Percentiles rank a stretch among this genome's conserved stretches.
These are phyloP conservation scores for Taiwanofungus camphoratus DNA, from an alignment of 1,284 basidiomycete genomes.

Conservation along the genomic window DNA sequence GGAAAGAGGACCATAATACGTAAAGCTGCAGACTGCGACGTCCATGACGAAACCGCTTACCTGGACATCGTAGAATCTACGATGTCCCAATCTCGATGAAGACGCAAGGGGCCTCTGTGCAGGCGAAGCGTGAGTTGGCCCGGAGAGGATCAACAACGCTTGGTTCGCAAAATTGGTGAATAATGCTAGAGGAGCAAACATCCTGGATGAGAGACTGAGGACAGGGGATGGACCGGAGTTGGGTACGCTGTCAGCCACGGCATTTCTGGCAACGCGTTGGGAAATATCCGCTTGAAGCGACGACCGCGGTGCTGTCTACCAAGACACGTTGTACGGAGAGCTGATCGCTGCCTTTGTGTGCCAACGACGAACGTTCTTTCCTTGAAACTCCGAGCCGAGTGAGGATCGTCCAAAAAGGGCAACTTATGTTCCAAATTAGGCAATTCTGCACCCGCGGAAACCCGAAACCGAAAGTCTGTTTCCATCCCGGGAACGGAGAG, in stretches of 20 bases:
- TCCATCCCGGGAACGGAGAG: background rate
- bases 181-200: slow-evolving; percentile 17
- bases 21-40: slow-evolving; percentile 14
- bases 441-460: background rate
- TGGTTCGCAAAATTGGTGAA: slow-evolving; percentile 19
- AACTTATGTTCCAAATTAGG: slow-evolving; percentile 3
- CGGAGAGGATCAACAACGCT: slow-evolving; percentile 14
- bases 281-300: background rate
- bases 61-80: slow-evolving; percentile 26
- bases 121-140: too few species aligned
- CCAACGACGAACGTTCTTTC: slow-evolving; percentile 8
- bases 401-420: slow-evolving; percentile 5
- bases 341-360: background rate
- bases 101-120: slow-evolving; percentile 13
- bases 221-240: background rate
- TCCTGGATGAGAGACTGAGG: slow-evolving; percentile 6
- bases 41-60: slow-evolving; percentile 15
- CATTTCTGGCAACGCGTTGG: background rate
- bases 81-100: slow-evolving; percentile 6
- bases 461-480: background rate
- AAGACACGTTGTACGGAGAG: background rate
- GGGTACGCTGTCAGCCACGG: background rate
- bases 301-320: background rate
- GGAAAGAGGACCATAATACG: slow-evolving; percentile 3
- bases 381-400: background rate